phyloP scores from a whole-genome alignment of 208 protist species.

The Herpetomonas samuelpessoai region DNA sequence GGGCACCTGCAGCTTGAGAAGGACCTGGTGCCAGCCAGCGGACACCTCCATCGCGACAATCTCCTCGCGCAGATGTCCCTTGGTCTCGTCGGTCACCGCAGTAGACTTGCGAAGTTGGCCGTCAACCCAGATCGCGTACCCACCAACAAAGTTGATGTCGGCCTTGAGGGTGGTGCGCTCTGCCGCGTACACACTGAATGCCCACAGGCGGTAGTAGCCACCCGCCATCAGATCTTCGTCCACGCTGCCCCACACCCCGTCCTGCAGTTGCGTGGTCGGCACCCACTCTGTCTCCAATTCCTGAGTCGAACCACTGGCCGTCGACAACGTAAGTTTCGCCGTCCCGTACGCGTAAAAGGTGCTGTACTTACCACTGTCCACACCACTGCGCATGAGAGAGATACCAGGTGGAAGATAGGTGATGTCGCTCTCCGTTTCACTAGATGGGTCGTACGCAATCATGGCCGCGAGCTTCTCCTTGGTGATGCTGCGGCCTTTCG shows the following conservation, averaged over 20 bases:
- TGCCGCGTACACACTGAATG: constrained; percentile 3
- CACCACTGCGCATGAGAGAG: not conserved
- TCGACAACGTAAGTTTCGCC: not conserved
- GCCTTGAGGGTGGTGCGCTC: not conserved
- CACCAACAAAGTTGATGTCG: not conserved
- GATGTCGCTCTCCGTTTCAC: not conserved
- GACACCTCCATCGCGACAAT: not conserved
- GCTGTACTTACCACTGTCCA: not conserved
- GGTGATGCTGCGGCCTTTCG: not conserved
- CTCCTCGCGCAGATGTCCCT: not conserved
- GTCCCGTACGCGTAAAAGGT: not conserved
- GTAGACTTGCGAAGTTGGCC: not conserved
- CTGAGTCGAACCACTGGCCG: not conserved
- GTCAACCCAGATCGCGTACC: not conserved
- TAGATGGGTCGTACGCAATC: not conserved
- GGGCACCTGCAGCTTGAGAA: constrained; percentile 1
- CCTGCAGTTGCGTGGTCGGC: not conserved
- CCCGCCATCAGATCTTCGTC: not conserved
- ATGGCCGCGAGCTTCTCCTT: not conserved
- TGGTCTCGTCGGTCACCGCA: not conserved
- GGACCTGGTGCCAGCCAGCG: constrained; percentile 2
- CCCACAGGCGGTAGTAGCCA: not conserved
- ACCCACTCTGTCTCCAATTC: not conserved
- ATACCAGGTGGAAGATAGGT: not conserved
- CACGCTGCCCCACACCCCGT: not conserved